Percentiles rank a stretch among this genome's conserved stretches.
These are phyloP conservation scores for Curvularia eragrostidis DNA, from an alignment of 2,329 filamentous ascomycete genomes.

Conservation along the genomic window DNA sequence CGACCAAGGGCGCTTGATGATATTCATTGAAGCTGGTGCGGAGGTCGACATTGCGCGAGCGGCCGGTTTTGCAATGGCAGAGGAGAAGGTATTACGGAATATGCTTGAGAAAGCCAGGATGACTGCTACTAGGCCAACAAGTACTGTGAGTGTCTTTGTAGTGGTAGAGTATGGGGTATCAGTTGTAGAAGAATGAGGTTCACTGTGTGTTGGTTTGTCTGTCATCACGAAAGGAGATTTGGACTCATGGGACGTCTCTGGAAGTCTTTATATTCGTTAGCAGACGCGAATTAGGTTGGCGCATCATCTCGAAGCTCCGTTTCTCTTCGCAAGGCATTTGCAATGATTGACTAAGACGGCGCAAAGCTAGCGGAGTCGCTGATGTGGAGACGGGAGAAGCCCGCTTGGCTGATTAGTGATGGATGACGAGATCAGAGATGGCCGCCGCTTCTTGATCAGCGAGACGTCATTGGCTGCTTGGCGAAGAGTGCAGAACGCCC, in stretches of 20 bases:
- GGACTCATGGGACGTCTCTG: conserved; percentile 9
- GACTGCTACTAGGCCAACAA: conserved; percentile 50
- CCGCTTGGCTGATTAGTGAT: conserved; percentile 36
- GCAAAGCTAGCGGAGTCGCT: conserved; percentile 16
- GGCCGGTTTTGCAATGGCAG: conserved; percentile 40
- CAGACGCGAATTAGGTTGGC: conserved; percentile 25
- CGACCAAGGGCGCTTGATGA: conserved; percentile 75
- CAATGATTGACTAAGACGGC: conserved; percentile 45
- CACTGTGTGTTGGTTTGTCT: conserved; percentile 32
- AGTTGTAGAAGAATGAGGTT: conserved; percentile 24
- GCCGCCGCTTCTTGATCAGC: conserved; percentile 22
- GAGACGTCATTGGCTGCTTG: conserved; percentile 33
- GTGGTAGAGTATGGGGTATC: conserved; percentile 26
- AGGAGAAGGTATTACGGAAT: conserved; percentile 48
- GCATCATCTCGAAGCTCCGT: conserved; percentile 33
- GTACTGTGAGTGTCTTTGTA: conserved; percentile 37
- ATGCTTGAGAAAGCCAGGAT: conserved; percentile 55
- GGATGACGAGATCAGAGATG: conserved; percentile 38
- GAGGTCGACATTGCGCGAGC: conserved; percentile 52
- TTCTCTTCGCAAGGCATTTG: conserved; percentile 36
- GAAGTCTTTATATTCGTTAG: conserved; percentile 39
- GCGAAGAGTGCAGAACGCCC: conserved; percentile 17
- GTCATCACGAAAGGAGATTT: conserved; percentile 35
- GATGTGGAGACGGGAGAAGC: conserved; percentile 7
- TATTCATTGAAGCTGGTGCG: conserved; percentile 58